Evolutionary conservation across 2,329 filamentous ascomycete species (phyloP).

Genomic region (Epichloe coenophiala): DNA sequence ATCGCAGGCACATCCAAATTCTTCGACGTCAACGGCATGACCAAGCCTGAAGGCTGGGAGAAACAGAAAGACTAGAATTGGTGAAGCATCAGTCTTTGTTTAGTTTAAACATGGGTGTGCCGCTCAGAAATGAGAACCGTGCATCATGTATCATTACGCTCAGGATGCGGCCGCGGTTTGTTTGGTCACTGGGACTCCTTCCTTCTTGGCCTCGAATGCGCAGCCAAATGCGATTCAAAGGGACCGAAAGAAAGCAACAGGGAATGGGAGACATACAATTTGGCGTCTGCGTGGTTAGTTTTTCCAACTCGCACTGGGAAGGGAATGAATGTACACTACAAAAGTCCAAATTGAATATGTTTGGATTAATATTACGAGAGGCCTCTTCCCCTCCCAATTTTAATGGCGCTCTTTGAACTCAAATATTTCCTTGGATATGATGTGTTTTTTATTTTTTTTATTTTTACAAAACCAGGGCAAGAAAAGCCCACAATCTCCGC

Average conservation of each 20-base stretch:
- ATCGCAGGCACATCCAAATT: slow-evolving; percentile 53
- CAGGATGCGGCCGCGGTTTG: not conserved
- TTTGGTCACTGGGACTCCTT: not conserved
- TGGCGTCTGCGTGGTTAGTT: not conserved
- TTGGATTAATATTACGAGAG: not conserved
- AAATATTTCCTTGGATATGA: not conserved
- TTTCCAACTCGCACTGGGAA: not conserved
- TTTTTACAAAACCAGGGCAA: too few species aligned
- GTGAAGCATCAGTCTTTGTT: not conserved
- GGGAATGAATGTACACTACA: not conserved
- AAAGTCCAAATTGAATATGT: not conserved
- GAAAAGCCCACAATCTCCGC: too few species aligned
- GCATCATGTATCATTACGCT: not conserved
- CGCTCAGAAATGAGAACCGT: not conserved
- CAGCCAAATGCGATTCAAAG: not conserved
- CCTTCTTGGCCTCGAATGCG: not conserved
- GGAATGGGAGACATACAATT: not conserved
- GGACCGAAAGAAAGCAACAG: not conserved
- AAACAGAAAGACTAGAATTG: not conserved
- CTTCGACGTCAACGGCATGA: slow-evolving; percentile 68
- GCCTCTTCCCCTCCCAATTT: not conserved
- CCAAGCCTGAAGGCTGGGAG: slow-evolving; percentile 78
- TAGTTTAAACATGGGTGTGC: not conserved
- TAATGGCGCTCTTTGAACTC: too few species aligned
- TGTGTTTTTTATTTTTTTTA: too few species aligned